Conservation (phyloP, 164 flowering plant genomes). For the Warburgia ugandensis region DNA sequence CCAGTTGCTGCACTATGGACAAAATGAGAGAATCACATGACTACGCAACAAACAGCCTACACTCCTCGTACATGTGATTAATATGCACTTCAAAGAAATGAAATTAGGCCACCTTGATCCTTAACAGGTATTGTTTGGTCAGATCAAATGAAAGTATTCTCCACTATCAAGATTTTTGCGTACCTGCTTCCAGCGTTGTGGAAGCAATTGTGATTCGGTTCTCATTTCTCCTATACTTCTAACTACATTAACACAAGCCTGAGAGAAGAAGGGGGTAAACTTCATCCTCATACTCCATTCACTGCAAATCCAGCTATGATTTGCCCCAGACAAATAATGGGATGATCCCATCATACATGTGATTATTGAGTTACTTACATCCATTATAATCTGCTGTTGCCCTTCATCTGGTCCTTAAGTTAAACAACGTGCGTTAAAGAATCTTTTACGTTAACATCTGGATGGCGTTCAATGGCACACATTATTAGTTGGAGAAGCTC, state of each 20-base stretch:
- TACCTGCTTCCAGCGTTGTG: constrained; percentile 99
- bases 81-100: constrained; percentile 45
- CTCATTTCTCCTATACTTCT: constrained; percentile 97
- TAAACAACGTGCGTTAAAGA: constrained; percentile 92
- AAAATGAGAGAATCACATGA: constrained; percentile 97
- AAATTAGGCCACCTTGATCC: neutral
- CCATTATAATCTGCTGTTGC: constrained; percentile 89
- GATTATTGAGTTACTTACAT: constrained; percentile 62
- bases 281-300: too few relatives aligned
- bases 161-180: constrained; percentile 10
- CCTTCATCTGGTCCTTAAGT: constrained; percentile 97
- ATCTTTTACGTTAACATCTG: constrained; percentile 74
- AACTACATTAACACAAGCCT: constrained; percentile 95
- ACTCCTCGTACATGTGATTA: constrained; percentile 93
- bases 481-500: constrained; percentile 97
- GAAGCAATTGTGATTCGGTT: constrained; percentile 98
- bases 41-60: constrained; percentile 96
- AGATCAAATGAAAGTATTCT: too few relatives aligned
- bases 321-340: too few relatives aligned
- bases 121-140: too few relatives aligned
- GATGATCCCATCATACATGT: too few relatives aligned
- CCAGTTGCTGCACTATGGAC: constrained; percentile 90
- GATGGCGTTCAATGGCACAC: constrained; percentile 99
- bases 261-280: constrained; percentile 15
- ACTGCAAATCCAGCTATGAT: too few relatives aligned